Evolutionary conservation across 2,329 filamentous ascomycete species (phyloP).

Genomic region (Aspergillus sp.): DNA sequence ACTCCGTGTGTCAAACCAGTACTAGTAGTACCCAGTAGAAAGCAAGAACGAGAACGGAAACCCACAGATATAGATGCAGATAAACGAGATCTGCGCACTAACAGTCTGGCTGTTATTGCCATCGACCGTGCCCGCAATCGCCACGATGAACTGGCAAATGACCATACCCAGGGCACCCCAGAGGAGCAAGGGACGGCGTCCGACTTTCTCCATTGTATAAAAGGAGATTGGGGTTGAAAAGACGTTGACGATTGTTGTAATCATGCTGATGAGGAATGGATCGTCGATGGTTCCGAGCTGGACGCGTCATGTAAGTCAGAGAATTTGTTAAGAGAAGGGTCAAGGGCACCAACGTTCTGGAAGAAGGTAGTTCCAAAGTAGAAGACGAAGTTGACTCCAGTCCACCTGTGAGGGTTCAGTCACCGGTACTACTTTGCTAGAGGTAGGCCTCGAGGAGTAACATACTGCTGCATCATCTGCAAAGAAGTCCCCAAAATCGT

Average conservation of each 20-base stretch:
- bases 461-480: conserved; percentile 76
- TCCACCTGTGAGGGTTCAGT: conserved; percentile 49
- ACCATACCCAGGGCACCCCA: conserved; percentile 81
- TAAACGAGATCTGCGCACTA: conserved; percentile 79
- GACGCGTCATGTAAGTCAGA: background rate
- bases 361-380: conserved; percentile 87
- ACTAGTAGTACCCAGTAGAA: background rate
- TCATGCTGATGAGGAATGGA: conserved; percentile 79
- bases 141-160: conserved; percentile 84
- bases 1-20: no score
- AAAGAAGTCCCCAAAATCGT: conserved; percentile 73
- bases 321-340: background rate
- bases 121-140: conserved; percentile 70
- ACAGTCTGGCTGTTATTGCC: conserved; percentile 53
- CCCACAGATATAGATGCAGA: conserved; percentile 81
- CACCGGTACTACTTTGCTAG: background rate
- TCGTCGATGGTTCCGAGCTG: conserved; percentile 75
- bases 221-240: conserved; percentile 84
- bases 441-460: background rate
- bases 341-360: conserved; percentile 45
- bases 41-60: background rate
- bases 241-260: conserved; percentile 89
- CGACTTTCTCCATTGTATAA: conserved; percentile 80
- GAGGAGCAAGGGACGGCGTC: conserved; percentile 79
- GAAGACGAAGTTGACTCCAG: conserved; percentile 93